Conservation (phyloP, 164 flowering plant genomes). For the Piper longum region DNA sequence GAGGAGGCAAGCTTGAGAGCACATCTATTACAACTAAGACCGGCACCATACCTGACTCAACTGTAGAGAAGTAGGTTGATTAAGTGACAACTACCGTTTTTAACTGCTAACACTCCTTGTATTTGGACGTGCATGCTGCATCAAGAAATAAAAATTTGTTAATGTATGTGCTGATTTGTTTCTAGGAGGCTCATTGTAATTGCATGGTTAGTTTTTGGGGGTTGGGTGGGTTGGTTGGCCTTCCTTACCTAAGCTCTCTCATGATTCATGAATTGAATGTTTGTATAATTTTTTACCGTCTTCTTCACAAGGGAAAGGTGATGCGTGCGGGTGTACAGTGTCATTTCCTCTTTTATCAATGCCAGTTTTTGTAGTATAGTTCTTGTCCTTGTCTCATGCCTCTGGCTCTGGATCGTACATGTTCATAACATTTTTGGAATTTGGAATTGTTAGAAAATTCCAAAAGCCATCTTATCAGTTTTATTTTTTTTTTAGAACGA, state of each 20-base stretch:
- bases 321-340: neutral
- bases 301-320: neutral
- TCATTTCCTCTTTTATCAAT: neutral
- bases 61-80: constrained; percentile 7
- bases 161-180: neutral
- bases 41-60: constrained; percentile 18
- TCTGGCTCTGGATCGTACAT: too few relatives aligned
- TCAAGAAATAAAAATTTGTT: neutral
- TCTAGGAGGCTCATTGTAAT: neutral
- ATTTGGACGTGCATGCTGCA: neutral
- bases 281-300: neutral
- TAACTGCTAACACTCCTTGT: neutral
- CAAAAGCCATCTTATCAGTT: too few relatives aligned
- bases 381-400: neutral
- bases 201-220: neutral
- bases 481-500: too few relatives aligned
- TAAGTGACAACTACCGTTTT: neutral
- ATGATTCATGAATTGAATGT: neutral
- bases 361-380: too few relatives aligned
- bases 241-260: neutral
- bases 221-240: neutral
- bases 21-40: constrained; percentile 42
- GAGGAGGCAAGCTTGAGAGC: constrained; percentile 56
- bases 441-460: too few relatives aligned
- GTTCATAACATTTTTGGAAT: too few relatives aligned